These are phyloP conservation scores for Cyathus striatus DNA, from an alignment of 768 basidiomycete genomes.

Conservation along the genomic window DNA sequence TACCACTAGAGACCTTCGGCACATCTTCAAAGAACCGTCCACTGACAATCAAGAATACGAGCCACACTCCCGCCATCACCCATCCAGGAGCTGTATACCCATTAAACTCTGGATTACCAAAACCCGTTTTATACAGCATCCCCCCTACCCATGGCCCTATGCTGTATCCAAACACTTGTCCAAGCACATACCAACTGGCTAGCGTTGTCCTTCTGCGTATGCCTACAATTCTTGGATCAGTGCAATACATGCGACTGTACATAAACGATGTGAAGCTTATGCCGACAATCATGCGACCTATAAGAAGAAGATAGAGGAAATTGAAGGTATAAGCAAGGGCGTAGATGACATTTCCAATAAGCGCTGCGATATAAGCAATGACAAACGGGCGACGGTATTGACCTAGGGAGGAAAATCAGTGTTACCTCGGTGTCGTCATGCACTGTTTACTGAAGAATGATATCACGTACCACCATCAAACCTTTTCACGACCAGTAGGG, in stretches of 20 bases:
- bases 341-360: conserved; percentile 59
- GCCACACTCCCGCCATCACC: conserved; percentile 54
- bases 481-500: conserved; percentile 51
- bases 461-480: conserved; percentile 45
- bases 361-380: conserved; percentile 44
- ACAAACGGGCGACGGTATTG: conserved; percentile 50
- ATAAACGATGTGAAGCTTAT: conserved; percentile 59
- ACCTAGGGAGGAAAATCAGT: conserved; percentile 27
- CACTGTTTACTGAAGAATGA: neutral
- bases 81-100: conserved; percentile 65
- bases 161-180: conserved; percentile 58
- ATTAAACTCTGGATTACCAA: conserved; percentile 53
- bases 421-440: neutral
- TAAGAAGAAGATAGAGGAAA: conserved; percentile 64
- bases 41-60: conserved; percentile 40
- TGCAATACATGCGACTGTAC: conserved; percentile 67
- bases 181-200: conserved; percentile 57
- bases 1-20: conserved; percentile 7
- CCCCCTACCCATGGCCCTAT: conserved; percentile 63
- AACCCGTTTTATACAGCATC: conserved; percentile 55
- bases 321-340: conserved; percentile 54
- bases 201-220: conserved; percentile 57
- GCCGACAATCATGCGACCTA: conserved; percentile 63
- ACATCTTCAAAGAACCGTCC: conserved; percentile 35
- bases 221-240: conserved; percentile 68